Conservation (phyloP, 768 basidiomycete genomes). For the Phanerodontia chrysosporium region DNA sequence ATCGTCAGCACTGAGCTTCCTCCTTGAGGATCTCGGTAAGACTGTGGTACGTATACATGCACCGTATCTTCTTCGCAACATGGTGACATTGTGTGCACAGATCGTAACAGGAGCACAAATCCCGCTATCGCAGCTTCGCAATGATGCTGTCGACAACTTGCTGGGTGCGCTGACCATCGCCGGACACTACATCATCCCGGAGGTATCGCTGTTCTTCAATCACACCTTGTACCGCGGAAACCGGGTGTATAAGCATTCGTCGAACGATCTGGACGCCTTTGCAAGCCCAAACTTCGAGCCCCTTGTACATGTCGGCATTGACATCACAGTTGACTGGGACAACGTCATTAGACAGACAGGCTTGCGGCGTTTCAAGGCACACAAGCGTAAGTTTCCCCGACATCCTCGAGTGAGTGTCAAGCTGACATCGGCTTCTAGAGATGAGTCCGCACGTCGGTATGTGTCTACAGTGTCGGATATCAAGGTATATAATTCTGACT, state of each 20-base stretch:
- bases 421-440: constrained; percentile 34
- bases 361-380: constrained; percentile 71
- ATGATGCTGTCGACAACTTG: constrained; percentile 91
- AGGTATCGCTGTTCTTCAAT: constrained; percentile 87
- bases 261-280: constrained; percentile 81
- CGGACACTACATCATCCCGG: constrained; percentile 91
- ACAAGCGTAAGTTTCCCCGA: constrained; percentile 52
- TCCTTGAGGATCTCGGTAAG: constrained; percentile 90
- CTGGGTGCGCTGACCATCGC: constrained; percentile 87
- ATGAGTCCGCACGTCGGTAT: constrained; percentile 80
- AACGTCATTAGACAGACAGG: constrained; percentile 81
- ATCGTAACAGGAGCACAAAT: constrained; percentile 94
- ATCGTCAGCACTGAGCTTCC: constrained; percentile 83
- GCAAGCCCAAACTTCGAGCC: constrained; percentile 81
- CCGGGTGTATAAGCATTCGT: constrained; percentile 77
- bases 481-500: neutral
- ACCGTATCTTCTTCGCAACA: neutral
- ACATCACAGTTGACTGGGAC: constrained; percentile 87
- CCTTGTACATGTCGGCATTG: constrained; percentile 85
- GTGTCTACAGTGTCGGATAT: constrained; percentile 18
- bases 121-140: constrained; percentile 84
- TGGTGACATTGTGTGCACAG: constrained; percentile 32
- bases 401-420: neutral
- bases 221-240: constrained; percentile 85
- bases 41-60: constrained; percentile 68